These are phyloP conservation scores for Begonia fuchsioides DNA, from an alignment of 306 rosid species.

Conservation along the genomic window DNA sequence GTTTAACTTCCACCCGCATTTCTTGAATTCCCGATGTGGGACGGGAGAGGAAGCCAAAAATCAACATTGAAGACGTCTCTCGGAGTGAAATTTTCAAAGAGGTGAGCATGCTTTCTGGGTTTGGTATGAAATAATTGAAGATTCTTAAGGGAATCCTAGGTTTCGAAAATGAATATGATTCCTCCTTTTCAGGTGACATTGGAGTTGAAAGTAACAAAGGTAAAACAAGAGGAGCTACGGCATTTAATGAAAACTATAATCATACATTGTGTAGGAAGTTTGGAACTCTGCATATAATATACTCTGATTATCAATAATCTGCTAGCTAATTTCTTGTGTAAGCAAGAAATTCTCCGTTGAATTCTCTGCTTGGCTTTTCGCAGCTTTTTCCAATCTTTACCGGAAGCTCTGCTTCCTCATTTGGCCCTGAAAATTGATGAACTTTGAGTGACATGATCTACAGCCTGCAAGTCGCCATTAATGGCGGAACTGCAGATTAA, in stretches of 20 bases:
- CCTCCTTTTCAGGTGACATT: conserved; percentile 40
- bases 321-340: too few species aligned
- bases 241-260: conserved; percentile 24
- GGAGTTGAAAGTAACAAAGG: conserved; percentile 47
- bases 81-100: conserved; percentile 63
- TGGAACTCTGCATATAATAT: neutral
- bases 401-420: conserved; percentile 3
- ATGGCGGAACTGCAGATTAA: conserved; percentile 6
- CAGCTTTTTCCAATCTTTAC: neutral
- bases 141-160: too few species aligned
- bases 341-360: too few species aligned
- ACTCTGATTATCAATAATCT: too few species aligned
- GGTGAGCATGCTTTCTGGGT: conserved; percentile 29
- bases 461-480: conserved; percentile 14
- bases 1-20: too few species aligned
- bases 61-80: conserved; percentile 58
- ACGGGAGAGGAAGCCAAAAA: too few species aligned
- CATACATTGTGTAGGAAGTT: conserved; percentile 19
- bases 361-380: too few species aligned
- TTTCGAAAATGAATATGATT: neutral
- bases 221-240: conserved; percentile 47
- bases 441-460: conserved; percentile 9
- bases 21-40: too few species aligned
- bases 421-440: conserved; percentile 11
- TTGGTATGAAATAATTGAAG: neutral